Evolutionary conservation across 1,139 yeast species (phyloP).

Genomic region (Debaryomyces psychrophilus): DNA sequence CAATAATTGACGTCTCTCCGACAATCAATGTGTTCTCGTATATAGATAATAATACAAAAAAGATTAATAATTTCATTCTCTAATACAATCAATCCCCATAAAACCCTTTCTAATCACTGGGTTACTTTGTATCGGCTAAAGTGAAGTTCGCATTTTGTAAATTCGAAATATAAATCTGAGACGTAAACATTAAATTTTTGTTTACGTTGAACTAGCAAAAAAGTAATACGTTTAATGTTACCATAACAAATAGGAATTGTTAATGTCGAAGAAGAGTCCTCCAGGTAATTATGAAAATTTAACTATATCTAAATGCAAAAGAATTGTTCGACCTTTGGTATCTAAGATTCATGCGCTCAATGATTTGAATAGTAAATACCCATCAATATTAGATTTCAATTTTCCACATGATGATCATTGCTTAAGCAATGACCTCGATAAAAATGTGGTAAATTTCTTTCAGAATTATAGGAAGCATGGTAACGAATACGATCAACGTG

Average conservation of each 20-base stretch:
- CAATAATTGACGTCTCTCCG: conserved; percentile 18
- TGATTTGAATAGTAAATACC: conserved; percentile 29
- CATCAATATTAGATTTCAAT: conserved; percentile 23
- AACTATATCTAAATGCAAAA: conserved; percentile 30
- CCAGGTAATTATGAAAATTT: conserved; percentile 6
- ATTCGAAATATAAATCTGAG: neutral
- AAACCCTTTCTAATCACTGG: neutral
- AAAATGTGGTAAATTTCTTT: neutral
- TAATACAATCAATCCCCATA: neutral
- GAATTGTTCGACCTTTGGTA: conserved; percentile 41
- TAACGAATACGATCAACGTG: neutral
- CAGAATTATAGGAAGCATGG: neutral
- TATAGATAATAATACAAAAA: neutral
- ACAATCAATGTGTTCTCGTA: neutral
- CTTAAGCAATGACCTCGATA: neutral
- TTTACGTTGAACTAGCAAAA: neutral
- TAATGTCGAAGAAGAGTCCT: conserved; percentile 8
- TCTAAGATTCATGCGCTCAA: conserved; percentile 40
- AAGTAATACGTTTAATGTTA: neutral
- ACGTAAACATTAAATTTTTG: conserved; percentile 3
- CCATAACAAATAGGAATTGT: neutral
- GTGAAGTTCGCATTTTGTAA: conserved; percentile 3
- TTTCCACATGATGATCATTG: conserved; percentile 6
- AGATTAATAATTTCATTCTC: neutral
- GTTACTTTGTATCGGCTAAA: neutral